Conservation (phyloP, 2,329 filamentous ascomycete genomes). For the Diaporthe vaccinii region DNA sequence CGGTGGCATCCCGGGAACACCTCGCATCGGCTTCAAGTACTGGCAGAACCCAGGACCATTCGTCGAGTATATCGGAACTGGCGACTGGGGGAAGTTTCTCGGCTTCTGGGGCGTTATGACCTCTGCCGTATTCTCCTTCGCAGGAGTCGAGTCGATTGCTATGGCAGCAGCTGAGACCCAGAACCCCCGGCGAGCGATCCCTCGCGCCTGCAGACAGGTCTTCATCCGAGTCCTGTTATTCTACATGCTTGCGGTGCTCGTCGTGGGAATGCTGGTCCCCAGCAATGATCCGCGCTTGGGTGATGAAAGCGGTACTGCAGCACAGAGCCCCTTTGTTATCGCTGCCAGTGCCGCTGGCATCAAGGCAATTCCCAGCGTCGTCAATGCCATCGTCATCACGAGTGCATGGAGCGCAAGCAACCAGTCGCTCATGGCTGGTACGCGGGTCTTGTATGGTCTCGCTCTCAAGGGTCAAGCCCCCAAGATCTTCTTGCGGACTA, state of each 20-base stretch:
- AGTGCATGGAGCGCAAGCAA: slow-evolving; percentile 80
- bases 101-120: slow-evolving; percentile 67
- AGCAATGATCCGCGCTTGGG: slow-evolving; percentile 64
- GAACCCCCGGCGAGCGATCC: slow-evolving; percentile 62
- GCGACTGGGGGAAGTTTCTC: slow-evolving; percentile 72
- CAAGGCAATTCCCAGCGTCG: slow-evolving; percentile 75
- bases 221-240: slow-evolving; percentile 60
- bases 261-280: slow-evolving; percentile 72
- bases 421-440: slow-evolving; percentile 72
- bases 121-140: slow-evolving; percentile 60
- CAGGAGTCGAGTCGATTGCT: slow-evolving; percentile 65
- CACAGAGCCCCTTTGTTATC: slow-evolving; percentile 77
- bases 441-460: slow-evolving; percentile 70
- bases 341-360: slow-evolving; percentile 78
- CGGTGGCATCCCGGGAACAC: slow-evolving; percentile 70
- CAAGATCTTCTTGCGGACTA: slow-evolving; percentile 66
- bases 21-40: slow-evolving; percentile 75
- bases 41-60: slow-evolving; percentile 78
- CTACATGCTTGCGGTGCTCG: slow-evolving; percentile 66
- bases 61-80: slow-evolving; percentile 72
- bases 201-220: slow-evolving; percentile 67
- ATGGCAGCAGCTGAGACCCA: slow-evolving; percentile 68
- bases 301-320: slow-evolving; percentile 59
- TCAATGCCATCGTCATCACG: slow-evolving; percentile 83
- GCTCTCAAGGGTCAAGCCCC: slow-evolving; percentile 72